Conservation (phyloP, 176 grass and related monocot genomes). For the Musa itinerans region DNA sequence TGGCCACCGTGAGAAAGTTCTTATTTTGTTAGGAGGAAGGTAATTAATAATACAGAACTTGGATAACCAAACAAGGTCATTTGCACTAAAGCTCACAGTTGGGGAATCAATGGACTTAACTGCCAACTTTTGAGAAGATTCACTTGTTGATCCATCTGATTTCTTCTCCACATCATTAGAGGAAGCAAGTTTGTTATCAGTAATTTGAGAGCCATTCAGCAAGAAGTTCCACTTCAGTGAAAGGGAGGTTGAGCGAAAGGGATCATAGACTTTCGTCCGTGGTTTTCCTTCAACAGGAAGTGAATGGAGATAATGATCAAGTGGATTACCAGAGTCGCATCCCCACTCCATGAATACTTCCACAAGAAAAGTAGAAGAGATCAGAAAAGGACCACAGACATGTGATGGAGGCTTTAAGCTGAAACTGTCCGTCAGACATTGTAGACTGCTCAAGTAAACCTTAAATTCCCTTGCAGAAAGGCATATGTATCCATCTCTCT, state of each 20-base stretch:
- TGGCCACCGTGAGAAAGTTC: slow-evolving; percentile 90
- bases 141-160: background rate
- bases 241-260: slow-evolving; percentile 89
- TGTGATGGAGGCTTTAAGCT: slow-evolving; percentile 57
- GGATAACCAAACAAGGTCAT: slow-evolving; percentile 76
- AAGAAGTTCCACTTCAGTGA: slow-evolving; percentile 92
- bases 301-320: slow-evolving; percentile 86
- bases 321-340: slow-evolving; percentile 81
- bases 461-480: slow-evolving; percentile 52
- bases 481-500: slow-evolving; percentile 75
- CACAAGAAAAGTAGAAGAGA: slow-evolving; percentile 57
- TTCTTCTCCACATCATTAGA: slow-evolving; percentile 10
- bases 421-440: slow-evolving; percentile 62
- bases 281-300: slow-evolving; percentile 77
- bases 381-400: slow-evolving; percentile 60
- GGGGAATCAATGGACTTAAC: slow-evolving; percentile 38
- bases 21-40: slow-evolving; percentile 92
- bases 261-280: slow-evolving; percentile 64
- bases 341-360: slow-evolving; percentile 90
- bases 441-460: slow-evolving; percentile 57
- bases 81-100: slow-evolving; percentile 56
- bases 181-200: slow-evolving; percentile 11
- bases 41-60: slow-evolving; percentile 79
- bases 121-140: slow-evolving; percentile 28
- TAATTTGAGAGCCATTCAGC: slow-evolving; percentile 47